Evolutionary conservation across 2,329 filamentous ascomycete species (phyloP), one percentile per base, ranked within the genome.

Genomic region (Sclerotinia minor): DNA sequence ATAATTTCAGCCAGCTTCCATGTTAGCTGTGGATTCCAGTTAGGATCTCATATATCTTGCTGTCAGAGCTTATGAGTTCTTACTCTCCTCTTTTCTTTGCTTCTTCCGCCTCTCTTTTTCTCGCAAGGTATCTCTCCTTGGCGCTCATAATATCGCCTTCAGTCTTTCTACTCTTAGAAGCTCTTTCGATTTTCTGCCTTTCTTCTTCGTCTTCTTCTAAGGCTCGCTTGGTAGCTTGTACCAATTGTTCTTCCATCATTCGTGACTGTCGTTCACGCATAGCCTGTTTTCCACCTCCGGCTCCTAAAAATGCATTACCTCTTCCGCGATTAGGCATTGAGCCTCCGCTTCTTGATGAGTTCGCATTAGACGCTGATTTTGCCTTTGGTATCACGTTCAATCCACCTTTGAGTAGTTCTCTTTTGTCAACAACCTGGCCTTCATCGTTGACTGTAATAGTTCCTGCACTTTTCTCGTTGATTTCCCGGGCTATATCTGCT

Each of bases 381-480:
- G 88, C 88, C 76, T 86, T 89, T 0, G 84, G 81, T 61, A 84
- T 84, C 24, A 95, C 80, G 73, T 96, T 96, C 64, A 96, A 82
- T 35, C 92, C 92, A 8, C 91, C 89, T 58, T 81, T 84, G 8
- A 96, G 84, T 11, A 95, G 81, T 77, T 95, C 89, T n/a, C 91
- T 84, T 81, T 93, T 94, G 77, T 96, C 92, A 35, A 92, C 89
- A 1, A 95, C 88, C 76, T 94, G 87, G 0, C 92, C 92, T 50
- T 95, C 92, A 70, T 95, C 92, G 74, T 94, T 94, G 73, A 94
- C 79, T 9, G 87, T 84, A 50, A 95, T 84, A 4, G 82, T 80
- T 0, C 80, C 87, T 71, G 81, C 86, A 70, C 82, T 73, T 71
- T 83, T 87, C 50, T 85, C 83, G 65, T 89, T 89, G 64, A 92